These are phyloP conservation scores for Pelargonium nanum DNA, from an alignment of 345 rosid species.

Conservation along the genomic window DNA sequence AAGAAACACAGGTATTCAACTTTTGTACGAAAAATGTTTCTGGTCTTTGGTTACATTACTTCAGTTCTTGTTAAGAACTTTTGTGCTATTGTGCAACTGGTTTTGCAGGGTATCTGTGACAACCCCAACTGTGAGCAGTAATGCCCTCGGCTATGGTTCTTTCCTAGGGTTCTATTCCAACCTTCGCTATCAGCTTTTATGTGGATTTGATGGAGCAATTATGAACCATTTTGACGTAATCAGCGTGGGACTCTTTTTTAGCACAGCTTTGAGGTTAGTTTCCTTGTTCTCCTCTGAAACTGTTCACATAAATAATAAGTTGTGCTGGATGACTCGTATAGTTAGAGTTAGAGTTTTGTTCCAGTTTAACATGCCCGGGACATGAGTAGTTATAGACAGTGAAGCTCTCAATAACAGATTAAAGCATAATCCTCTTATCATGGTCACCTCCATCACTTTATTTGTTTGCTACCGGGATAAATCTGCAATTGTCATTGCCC, in stretches of 20 bases:
- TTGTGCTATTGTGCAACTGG: slow-evolving; percentile 2
- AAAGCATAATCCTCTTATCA: too few species aligned
- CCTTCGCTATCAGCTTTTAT: slow-evolving; percentile 69
- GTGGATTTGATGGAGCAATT: slow-evolving; percentile 68
- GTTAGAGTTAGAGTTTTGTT: too few species aligned
- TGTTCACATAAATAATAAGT: neutral
- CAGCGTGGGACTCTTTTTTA: slow-evolving; percentile 75
- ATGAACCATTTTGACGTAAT: slow-evolving; percentile 83
- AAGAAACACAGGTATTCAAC: slow-evolving; percentile 60
- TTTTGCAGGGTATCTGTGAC: slow-evolving; percentile 66
- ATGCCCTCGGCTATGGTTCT: slow-evolving; percentile 79
- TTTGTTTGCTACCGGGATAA: too few species aligned
- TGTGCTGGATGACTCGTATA: too few species aligned
- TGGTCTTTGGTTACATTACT: neutral
- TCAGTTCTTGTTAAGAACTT: neutral
- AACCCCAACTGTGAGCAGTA: slow-evolving; percentile 52
- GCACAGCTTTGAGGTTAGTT: slow-evolving; percentile 75
- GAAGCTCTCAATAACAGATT: too few species aligned
- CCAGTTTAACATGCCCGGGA: too few species aligned
- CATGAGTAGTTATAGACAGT: too few species aligned
- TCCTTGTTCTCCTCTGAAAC: slow-evolving; percentile 2
- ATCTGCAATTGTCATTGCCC: too few species aligned
- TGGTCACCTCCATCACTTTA: too few species aligned
- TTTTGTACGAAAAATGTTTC: neutral
- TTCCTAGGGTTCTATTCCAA: slow-evolving; percentile 84